Conservation (phyloP, 1,284 basidiomycete species). For the Binderoboletus segoi region DNA sequence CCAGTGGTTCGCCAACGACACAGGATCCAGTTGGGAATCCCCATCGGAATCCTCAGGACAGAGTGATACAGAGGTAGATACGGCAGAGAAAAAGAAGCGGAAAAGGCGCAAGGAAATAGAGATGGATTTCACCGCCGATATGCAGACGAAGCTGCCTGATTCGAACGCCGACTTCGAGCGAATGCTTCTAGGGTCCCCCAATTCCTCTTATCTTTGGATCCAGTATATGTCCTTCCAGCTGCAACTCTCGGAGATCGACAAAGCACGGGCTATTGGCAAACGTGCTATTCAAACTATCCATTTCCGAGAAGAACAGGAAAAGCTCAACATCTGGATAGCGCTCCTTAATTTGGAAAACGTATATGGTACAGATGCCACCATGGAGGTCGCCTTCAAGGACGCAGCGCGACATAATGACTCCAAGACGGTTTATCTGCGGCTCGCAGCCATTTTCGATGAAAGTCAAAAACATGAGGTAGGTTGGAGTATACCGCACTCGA, state of each 20-base stretch:
- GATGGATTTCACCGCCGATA: slow-evolving; percentile 81
- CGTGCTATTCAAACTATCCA: slow-evolving; percentile 88
- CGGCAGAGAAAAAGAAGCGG: slow-evolving; percentile 60
- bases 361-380: slow-evolving; percentile 84
- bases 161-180: slow-evolving; percentile 96
- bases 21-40: slow-evolving; percentile 39
- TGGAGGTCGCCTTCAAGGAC: slow-evolving; percentile 86
- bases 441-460: slow-evolving; percentile 85
- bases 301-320: slow-evolving; percentile 97
- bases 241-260: slow-evolving; percentile 93
- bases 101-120: slow-evolving; percentile 73
- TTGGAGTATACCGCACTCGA: slow-evolving; percentile 2
- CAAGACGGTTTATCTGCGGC: slow-evolving; percentile 83
- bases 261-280: slow-evolving; percentile 85
- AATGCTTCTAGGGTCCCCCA: slow-evolving; percentile 91
- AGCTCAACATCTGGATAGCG: slow-evolving; percentile 97
- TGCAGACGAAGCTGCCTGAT: slow-evolving; percentile 84
- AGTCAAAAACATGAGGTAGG: slow-evolving; percentile 80
- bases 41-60: slow-evolving; percentile 46
- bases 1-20: slow-evolving; percentile 59
- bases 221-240: slow-evolving; percentile 99
- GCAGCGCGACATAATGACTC: slow-evolving; percentile 91
- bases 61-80: slow-evolving; percentile 52
- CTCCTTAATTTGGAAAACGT: slow-evolving; percentile 94
- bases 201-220: slow-evolving; percentile 98